Conservation (phyloP, 192 early-diverging fungal species). For the Mortierella claussenii region DNA sequence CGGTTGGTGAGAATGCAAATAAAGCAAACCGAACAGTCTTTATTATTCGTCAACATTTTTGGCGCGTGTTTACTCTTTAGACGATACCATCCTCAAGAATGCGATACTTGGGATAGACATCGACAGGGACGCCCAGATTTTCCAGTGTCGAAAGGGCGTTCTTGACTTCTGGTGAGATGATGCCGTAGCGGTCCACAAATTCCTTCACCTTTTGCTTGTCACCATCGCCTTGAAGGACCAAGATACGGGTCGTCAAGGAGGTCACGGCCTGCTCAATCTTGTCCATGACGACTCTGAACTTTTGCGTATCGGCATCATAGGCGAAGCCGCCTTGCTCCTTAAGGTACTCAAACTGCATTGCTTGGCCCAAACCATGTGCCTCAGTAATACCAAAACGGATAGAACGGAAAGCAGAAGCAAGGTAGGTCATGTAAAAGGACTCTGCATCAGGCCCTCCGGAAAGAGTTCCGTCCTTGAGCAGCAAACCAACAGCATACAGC, state of each 20-base stretch:
- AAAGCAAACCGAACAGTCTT: no score
- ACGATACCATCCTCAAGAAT: slow-evolving; percentile 49
- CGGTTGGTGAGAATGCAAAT: slow-evolving; percentile 33
- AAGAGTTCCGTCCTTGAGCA: slow-evolving; percentile 69
- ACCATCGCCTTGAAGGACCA: slow-evolving; percentile 79
- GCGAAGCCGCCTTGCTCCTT: slow-evolving; percentile 73
- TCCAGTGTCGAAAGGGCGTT: slow-evolving; percentile 64
- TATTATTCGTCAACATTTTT: neutral
- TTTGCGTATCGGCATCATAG: slow-evolving; percentile 46
- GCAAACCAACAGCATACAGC: slow-evolving; percentile 67
- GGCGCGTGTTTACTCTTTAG: slow-evolving; percentile 4
- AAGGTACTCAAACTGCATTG: slow-evolving; percentile 76
- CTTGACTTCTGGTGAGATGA: slow-evolving; percentile 58
- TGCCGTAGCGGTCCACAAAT: slow-evolving; percentile 68
- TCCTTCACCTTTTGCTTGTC: slow-evolving; percentile 66
- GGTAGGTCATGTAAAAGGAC: slow-evolving; percentile 77
- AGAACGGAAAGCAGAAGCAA: slow-evolving; percentile 77
- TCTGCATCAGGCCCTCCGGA: slow-evolving; percentile 62
- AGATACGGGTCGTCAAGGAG: slow-evolving; percentile 70
- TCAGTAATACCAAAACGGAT: slow-evolving; percentile 78
- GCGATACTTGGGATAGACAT: slow-evolving; percentile 49
- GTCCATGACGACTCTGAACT: slow-evolving; percentile 71
- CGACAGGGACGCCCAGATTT: slow-evolving; percentile 53
- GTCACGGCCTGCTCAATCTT: slow-evolving; percentile 64
- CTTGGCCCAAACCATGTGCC: slow-evolving; percentile 78